A percentile compares a stretch with the other conserved stretches of the same genome.
Evolutionary conservation across 2,329 filamentous ascomycete genomes (phyloP).

Genomic region (Colletotrichum endophyticum): DNA sequence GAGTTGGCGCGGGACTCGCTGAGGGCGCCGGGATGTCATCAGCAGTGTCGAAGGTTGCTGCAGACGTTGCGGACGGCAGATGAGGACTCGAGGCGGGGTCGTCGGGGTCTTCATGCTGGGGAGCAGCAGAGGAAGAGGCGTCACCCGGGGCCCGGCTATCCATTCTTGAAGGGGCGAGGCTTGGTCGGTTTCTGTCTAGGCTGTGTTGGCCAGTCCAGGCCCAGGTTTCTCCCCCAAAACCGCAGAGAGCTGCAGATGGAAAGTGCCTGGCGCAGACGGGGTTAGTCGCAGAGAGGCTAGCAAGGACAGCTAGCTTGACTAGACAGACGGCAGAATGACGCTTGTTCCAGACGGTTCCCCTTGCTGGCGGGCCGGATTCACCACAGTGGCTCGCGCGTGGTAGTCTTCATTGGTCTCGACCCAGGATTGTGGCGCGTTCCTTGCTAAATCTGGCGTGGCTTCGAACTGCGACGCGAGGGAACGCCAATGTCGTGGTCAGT

Average conservation of each 20-base stretch:
- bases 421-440: conserved; percentile 7
- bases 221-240: not conserved
- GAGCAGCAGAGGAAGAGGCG: conserved; percentile 3
- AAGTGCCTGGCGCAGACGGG: not conserved
- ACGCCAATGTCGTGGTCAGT: not conserved
- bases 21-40: not conserved
- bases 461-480: not conserved
- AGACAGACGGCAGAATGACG: not conserved
- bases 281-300: conserved; percentile 1
- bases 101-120: conserved; percentile 8
- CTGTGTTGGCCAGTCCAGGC: not conserved
- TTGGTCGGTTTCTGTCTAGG: conserved; percentile 12
- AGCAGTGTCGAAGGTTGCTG: not conserved
- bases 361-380: conserved; percentile 16
- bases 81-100: conserved; percentile 1
- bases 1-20: conserved; percentile 3
- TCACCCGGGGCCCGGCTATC: not conserved
- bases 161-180: conserved; percentile 12
- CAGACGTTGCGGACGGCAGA: not conserved
- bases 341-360: conserved; percentile 9
- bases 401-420: conserved; percentile 8
- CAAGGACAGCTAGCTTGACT: not conserved
- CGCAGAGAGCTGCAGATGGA: not conserved
- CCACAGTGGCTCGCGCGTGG: conserved; percentile 6
- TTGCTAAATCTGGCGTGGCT: conserved; percentile 4